Conservation (phyloP, 2,329 filamentous ascomycete genomes). For the Parafenestella ontariensis region DNA sequence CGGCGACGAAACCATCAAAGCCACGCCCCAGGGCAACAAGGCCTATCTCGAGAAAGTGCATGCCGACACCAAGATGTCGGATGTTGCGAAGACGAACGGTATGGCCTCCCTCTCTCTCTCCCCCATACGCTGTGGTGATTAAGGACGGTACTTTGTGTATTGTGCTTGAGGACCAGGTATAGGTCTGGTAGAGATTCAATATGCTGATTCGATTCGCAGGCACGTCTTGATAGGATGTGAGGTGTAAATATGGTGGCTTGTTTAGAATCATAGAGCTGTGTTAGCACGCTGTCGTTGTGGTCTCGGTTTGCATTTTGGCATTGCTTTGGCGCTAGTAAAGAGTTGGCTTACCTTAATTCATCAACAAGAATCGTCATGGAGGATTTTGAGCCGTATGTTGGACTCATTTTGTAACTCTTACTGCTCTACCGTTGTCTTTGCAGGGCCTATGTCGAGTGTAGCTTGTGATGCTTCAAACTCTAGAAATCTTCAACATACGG, state of each 20-base stretch:
- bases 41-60: conserved; percentile 46
- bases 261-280: neutral
- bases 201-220: neutral
- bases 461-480: neutral
- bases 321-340: conserved; percentile 23
- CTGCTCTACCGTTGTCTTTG: too few relatives aligned
- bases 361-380: neutral
- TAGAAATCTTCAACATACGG: neutral
- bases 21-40: conserved; percentile 50
- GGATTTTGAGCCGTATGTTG: neutral
- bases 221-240: neutral
- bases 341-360: conserved; percentile 2
- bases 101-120: conserved; percentile 6
- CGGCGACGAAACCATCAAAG: conserved; percentile 50
- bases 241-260: neutral
- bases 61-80: conserved; percentile 45
- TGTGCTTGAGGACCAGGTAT: neutral
- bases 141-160: too few relatives aligned
- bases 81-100: conserved; percentile 40
- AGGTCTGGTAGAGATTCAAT: neutral
- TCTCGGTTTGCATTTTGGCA: conserved; percentile 12
- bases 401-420: neutral
- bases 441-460: too few relatives aligned
- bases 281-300: neutral
- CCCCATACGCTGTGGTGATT: too few relatives aligned